Evolutionary conservation across 345 rosid genomes (phyloP).

Genomic region (Citrus mangshanensis): DNA sequence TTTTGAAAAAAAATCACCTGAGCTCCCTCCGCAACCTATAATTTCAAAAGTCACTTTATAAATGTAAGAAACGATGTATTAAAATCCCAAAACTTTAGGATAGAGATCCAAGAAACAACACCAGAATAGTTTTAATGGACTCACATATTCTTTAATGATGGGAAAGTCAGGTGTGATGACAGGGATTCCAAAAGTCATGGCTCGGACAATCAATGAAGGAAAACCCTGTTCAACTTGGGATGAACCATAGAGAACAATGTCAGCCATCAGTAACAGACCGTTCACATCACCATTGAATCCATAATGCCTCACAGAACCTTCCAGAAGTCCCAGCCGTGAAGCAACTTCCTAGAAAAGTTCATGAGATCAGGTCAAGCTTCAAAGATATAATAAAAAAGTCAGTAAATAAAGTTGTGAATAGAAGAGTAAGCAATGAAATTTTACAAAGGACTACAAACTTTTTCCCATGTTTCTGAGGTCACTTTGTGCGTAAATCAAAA

Average conservation of each 20-base stretch:
- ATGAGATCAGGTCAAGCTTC: constrained; percentile 8
- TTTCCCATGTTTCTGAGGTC: neutral
- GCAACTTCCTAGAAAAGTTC: constrained; percentile 59
- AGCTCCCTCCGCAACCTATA: constrained; percentile 68
- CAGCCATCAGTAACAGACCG: constrained; percentile 68
- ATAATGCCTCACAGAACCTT: constrained; percentile 68
- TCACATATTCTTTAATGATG: constrained; percentile 69
- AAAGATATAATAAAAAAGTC: neutral
- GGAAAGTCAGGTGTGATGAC: constrained; percentile 76
- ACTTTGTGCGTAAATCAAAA: neutral
- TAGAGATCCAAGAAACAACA: constrained; percentile 10
- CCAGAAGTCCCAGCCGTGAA: constrained; percentile 67
- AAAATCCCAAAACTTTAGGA: constrained; percentile 3
- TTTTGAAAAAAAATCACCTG: constrained; percentile 66
- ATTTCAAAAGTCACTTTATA: constrained; percentile 16
- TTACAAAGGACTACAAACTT: neutral
- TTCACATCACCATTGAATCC: constrained; percentile 74
- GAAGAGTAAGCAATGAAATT: neutral
- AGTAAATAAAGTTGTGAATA: neutral
- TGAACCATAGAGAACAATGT: constrained; percentile 86
- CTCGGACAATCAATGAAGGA: constrained; percentile 74
- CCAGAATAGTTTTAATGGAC: constrained; percentile 19
- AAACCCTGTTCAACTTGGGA: constrained; percentile 94
- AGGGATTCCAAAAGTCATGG: constrained; percentile 87
- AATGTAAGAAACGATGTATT: neutral